phyloP scores from a whole-genome alignment of 2,329 filamentous ascomycete genomes.

The Didymella arachidicola region DNA sequence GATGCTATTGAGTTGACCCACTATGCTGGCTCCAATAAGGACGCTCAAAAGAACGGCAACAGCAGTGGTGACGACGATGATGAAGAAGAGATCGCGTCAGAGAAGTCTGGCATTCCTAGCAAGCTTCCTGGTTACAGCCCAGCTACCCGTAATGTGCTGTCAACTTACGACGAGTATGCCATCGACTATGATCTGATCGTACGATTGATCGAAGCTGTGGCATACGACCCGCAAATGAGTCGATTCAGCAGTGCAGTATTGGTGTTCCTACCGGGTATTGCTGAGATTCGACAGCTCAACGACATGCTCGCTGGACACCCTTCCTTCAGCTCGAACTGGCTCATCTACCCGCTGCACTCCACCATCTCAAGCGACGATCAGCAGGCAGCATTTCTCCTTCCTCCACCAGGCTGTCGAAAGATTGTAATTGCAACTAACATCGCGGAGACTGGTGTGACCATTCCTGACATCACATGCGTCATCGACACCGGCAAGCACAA shows the following conservation, averaged over 20 bases:
- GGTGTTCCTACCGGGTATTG: conserved; percentile 94
- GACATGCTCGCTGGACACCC: conserved; percentile 82
- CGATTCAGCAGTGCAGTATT: conserved; percentile 87
- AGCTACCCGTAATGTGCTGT: conserved; percentile 76
- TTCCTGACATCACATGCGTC: conserved; percentile 96
- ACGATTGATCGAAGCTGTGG: conserved; percentile 78
- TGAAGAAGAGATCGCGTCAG: conserved; percentile 56
- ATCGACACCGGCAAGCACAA: conserved; percentile 97
- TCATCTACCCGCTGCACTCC: conserved; percentile 89
- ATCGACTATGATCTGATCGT: conserved; percentile 90
- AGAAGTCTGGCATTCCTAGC: conserved; percentile 66
- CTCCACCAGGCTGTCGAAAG: conserved; percentile 82
- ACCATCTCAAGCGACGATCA: conserved; percentile 96
- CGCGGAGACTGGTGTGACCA: conserved; percentile 97
- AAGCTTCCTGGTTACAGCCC: conserved; percentile 76
- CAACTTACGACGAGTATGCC: conserved; percentile 85
- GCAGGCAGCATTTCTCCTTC: conserved; percentile 87
- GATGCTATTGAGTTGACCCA: conserved; percentile 90
- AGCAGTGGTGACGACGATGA: conserved; percentile 56
- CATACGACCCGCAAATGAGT: conserved; percentile 69
- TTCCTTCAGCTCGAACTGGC: conserved; percentile 78
- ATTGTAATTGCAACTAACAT: conserved; percentile 98
- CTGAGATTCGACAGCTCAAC: conserved; percentile 87
- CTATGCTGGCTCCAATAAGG: conserved; percentile 58
- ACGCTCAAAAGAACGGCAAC: conserved; percentile 62